A percentile compares a stretch with the other conserved stretches of the same genome.
phyloP scores from a whole-genome alignment of 345 rosid genomes.

The Eucalyptus curtisii region DNA sequence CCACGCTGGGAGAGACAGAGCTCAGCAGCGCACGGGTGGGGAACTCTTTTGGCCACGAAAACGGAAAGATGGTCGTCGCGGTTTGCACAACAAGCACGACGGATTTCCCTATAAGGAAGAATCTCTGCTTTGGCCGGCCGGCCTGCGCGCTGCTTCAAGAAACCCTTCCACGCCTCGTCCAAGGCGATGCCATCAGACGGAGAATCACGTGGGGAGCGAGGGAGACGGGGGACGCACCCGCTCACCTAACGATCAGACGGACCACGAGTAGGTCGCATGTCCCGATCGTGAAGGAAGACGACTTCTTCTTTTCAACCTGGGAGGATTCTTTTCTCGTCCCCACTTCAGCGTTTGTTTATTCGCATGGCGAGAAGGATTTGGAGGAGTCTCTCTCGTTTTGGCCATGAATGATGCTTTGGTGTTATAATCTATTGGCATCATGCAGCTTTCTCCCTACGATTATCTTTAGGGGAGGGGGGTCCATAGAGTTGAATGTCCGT shows the following conservation, averaged over 20 bases:
- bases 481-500: not conserved
- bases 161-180: not conserved
- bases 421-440: not conserved
- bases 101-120: not conserved
- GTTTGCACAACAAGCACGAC: rapidly evolving
- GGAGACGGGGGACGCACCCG: rapidly evolving
- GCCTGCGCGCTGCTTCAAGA: not conserved
- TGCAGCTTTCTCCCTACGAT: too few relatives aligned
- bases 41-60: not conserved
- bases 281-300: not conserved
- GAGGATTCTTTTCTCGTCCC: not conserved
- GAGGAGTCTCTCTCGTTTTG: not conserved
- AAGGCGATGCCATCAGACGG: not conserved
- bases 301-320: not conserved
- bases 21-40: not conserved
- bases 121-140: not conserved
- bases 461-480: not conserved
- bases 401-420: not conserved
- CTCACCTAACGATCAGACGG: not conserved
- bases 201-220: not conserved
- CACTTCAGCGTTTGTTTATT: not conserved
- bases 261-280: not conserved
- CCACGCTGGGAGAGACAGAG: not conserved
- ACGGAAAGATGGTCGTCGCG: not conserved
- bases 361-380: too few relatives aligned